Evolutionary conservation across 495 filamentous ascomycete species (phyloP).

Genomic region (Penicillium taxi): DNA sequence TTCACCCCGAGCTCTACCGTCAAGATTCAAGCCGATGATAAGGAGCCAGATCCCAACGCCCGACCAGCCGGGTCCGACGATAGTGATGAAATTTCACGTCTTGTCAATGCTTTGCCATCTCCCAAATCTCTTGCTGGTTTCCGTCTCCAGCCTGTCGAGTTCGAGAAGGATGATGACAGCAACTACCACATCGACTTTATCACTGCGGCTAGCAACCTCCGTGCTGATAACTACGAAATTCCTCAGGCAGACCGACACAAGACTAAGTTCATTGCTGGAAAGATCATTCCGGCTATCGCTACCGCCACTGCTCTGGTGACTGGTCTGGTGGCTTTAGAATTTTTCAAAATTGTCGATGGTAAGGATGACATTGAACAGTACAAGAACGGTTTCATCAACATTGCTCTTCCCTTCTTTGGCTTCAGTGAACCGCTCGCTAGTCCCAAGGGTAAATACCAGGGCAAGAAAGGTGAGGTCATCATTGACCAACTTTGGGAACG

Average conservation of each 20-base stretch:
- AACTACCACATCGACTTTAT: constrained; percentile 99
- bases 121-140: constrained; percentile 76
- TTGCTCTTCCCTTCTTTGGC: constrained; percentile 93
- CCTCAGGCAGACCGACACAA: constrained; percentile 84
- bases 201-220: constrained; percentile 90
- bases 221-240: constrained; percentile 97
- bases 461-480: constrained; percentile 63
- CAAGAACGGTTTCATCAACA: constrained; percentile 98
- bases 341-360: constrained; percentile 95
- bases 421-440: constrained; percentile 95
- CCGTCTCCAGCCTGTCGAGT: constrained; percentile 85
- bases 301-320: constrained; percentile 96
- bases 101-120: constrained; percentile 60
- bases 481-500: constrained; percentile 98
- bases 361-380: constrained; percentile 93
- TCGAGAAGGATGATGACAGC: constrained; percentile 98
- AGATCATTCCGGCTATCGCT: constrained; percentile 98
- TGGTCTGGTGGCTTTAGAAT: constrained; percentile 82
- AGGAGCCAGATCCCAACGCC: constrained; percentile 89
- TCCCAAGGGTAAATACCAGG: constrained; percentile 80
- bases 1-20: constrained; percentile 87
- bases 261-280: constrained; percentile 99
- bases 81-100: constrained; percentile 57
- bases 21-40: constrained; percentile 95
- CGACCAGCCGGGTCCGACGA: constrained; percentile 54